Evolutionary conservation across 805 yeast species (phyloP).

Genomic region (Blastobotrys robertii): DNA sequence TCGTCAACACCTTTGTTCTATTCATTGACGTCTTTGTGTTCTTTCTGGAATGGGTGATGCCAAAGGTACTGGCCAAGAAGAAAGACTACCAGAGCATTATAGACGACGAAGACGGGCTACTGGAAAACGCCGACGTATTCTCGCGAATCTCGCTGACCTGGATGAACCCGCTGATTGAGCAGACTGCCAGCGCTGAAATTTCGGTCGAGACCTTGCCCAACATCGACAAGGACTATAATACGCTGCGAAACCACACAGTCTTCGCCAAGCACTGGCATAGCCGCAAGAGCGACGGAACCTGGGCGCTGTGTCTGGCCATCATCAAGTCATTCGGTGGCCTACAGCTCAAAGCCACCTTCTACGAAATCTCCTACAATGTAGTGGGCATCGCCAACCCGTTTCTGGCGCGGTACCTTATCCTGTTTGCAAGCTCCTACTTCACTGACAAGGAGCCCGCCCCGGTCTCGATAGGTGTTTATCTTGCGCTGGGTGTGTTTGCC

Average conservation of each 20-base stretch:
- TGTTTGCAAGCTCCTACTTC: slow-evolving; percentile 42
- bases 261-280: slow-evolving; percentile 53
- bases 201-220: slow-evolving; percentile 60
- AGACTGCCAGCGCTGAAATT: slow-evolving; percentile 55
- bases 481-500: slow-evolving; percentile 55
- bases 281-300: slow-evolving; percentile 32
- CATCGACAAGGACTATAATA: slow-evolving; percentile 57
- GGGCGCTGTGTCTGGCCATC: slow-evolving; percentile 52
- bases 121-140: slow-evolving; percentile 57
- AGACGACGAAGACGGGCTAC: slow-evolving; percentile 32
- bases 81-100: slow-evolving; percentile 26
- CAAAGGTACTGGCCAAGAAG: slow-evolving; percentile 21
- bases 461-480: slow-evolving; percentile 47
- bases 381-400: slow-evolving; percentile 86
- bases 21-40: slow-evolving; percentile 36
- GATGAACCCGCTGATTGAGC: slow-evolving; percentile 80
- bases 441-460: slow-evolving; percentile 24
- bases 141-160: slow-evolving; percentile 75
- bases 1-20: slow-evolving; percentile 27
- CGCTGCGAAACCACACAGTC: slow-evolving; percentile 41
- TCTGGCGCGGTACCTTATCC: slow-evolving; percentile 55
- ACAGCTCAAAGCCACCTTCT: slow-evolving; percentile 61
- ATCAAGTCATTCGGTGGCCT: slow-evolving; percentile 63
- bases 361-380: slow-evolving; percentile 66
- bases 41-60: slow-evolving; percentile 35